Conservation (phyloP, 2,329 filamentous ascomycete genomes). For the Periconia digitata region DNA sequence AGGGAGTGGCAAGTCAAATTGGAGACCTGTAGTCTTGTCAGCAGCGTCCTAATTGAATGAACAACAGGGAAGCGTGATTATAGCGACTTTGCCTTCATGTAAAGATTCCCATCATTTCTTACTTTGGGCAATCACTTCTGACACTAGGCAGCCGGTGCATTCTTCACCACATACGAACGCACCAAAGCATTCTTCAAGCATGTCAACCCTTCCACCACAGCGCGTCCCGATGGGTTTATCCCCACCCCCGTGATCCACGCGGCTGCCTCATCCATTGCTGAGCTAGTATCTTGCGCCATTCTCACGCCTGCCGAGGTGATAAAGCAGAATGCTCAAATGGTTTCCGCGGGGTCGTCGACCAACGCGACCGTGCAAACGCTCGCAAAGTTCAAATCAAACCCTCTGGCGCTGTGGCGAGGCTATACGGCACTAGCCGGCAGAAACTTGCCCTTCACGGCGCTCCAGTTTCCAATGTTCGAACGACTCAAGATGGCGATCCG, state of each 20-base stretch:
- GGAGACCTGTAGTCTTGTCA: too few relatives aligned
- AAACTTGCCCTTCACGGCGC: slow-evolving; percentile 83
- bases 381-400: slow-evolving; percentile 57
- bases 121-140: slow-evolving; percentile 1
- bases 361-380: slow-evolving; percentile 61
- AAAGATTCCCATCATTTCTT: slow-evolving; percentile 1
- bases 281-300: slow-evolving; percentile 82
- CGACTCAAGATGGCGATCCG: slow-evolving; percentile 60
- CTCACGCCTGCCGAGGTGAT: slow-evolving; percentile 87
- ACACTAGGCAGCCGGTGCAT: slow-evolving; percentile 66
- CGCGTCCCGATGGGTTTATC: slow-evolving; percentile 46
- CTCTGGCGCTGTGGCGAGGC: slow-evolving; percentile 63
- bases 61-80: slow-evolving; percentile 64
- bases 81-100: slow-evolving; percentile 89
- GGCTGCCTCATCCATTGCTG: slow-evolving; percentile 71
- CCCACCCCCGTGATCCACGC: slow-evolving; percentile 73
- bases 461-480: slow-evolving; percentile 90
- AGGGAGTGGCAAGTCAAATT: slow-evolving; percentile 83
- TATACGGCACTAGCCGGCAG: slow-evolving; percentile 80
- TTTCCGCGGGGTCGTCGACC: slow-evolving; percentile 45
- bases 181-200: slow-evolving; percentile 65
- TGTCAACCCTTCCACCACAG: slow-evolving; percentile 48
- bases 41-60: too few relatives aligned
- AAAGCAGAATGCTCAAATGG: slow-evolving; percentile 92
- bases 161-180: slow-evolving; percentile 88